Base-by-base conservation (phyloP, 73 alveolate species). In the Paramecium primaurelia region DNA sequence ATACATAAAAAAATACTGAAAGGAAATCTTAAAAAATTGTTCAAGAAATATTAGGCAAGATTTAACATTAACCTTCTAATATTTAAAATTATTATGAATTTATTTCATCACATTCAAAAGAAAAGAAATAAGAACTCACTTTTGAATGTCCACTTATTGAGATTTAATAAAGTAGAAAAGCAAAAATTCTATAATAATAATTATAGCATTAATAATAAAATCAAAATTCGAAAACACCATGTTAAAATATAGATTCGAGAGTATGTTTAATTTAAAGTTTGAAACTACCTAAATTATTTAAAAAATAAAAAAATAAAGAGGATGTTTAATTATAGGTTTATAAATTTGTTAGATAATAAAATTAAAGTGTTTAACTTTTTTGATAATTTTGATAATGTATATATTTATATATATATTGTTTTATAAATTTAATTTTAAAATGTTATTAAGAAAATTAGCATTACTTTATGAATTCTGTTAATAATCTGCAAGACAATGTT, bases 321-420 rank as follows among this genome's bases (percentile, higher is more conserved):
- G 87, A 71, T 73, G 87, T 73, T 14, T 73, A 73, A 37, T 73
- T 73, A 38, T 38, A 73, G 16, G 87, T 73, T 11, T 73, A 73
- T 44, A 73, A 73, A 6, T 73, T 37, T 38, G 64, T 73, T 12
- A 12, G 64, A 73, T 64, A 54, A 54, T 54, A 54, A 54, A 54
- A 18, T 54, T 12, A 64, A 32, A 64, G 84, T 54, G 28, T 54
- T 54, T 54, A 54, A 54, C 69, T 54, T 54, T 54, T 18, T 54
- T 54, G 69, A 16, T 54, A 18, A 54, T 54, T 54, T 54, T 54
- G 32, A 18, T 49, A 49, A 59, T 26, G 44, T 58, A 25, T 58
- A 58, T 18, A 58, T 32, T 12, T 64, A 34, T 18, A 58, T 32
- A 32, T 64, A 28, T 12, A 34, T 34, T 64, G 84, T 32, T 64